These are phyloP conservation scores for Rhizopogon vinicolor DNA, from an alignment of 768 basidiomycete genomes.

Conservation along the genomic window DNA sequence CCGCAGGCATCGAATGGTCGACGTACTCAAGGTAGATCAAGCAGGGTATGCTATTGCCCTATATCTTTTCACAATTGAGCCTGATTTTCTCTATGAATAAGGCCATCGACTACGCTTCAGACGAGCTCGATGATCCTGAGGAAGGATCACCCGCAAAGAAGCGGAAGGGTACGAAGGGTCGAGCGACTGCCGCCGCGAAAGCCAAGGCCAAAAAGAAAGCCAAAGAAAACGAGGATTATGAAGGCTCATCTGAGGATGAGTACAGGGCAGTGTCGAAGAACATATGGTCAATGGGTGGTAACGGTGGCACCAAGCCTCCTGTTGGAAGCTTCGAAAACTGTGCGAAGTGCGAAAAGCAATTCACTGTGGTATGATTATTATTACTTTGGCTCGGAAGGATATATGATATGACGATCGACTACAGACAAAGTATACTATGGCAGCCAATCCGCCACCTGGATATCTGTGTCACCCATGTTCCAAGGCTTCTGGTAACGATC, in stretches of 20 bases:
- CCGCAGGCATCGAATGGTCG: slow-evolving; percentile 8
- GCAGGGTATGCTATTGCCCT: slow-evolving; percentile 4
- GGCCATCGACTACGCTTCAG: slow-evolving; percentile 57
- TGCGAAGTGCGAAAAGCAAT: slow-evolving; percentile 76
- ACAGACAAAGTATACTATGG: slow-evolving; percentile 84
- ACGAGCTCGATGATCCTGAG: slow-evolving; percentile 66
- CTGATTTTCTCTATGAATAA: slow-evolving; percentile 3
- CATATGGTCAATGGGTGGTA: slow-evolving; percentile 29
- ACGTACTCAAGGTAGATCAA: slow-evolving; percentile 11
- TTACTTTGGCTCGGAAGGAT: background rate
- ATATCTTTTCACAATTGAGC: background rate
- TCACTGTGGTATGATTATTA: slow-evolving; percentile 64
- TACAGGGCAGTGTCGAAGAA: slow-evolving; percentile 61
- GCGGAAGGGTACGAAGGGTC: slow-evolving; percentile 45
- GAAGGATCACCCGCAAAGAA: slow-evolving; percentile 44
- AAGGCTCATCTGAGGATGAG: slow-evolving; percentile 57
- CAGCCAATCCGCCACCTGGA: slow-evolving; percentile 64
- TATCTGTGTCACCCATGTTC: slow-evolving; percentile 85
- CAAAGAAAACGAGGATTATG: slow-evolving; percentile 44
- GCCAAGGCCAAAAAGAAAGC: slow-evolving; percentile 33
- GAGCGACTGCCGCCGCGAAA: slow-evolving; percentile 36
- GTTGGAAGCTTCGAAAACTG: slow-evolving; percentile 81
- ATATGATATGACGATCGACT: background rate
- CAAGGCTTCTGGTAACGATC: slow-evolving; percentile 71
- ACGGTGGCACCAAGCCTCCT: slow-evolving; percentile 46